Conservation (phyloP, 257 asterid species). For the Fraxinus quadrangulata region DNA sequence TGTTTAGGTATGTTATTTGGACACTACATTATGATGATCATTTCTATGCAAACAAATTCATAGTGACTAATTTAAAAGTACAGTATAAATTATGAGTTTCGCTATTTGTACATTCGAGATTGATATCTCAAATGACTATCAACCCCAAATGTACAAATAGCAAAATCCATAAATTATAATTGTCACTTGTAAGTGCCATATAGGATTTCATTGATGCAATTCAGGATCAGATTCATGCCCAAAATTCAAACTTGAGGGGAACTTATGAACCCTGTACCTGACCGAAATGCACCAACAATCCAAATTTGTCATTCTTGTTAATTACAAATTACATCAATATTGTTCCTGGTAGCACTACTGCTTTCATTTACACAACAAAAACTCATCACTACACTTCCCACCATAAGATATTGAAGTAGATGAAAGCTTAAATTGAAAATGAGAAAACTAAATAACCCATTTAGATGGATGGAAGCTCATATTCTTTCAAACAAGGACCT, state of each 20-base stretch:
- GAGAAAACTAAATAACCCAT: neutral
- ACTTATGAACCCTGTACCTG: neutral
- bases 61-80: neutral
- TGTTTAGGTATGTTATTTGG: neutral
- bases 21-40: neutral
- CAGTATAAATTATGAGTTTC: neutral
- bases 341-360: neutral
- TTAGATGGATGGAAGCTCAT: slow-evolving; percentile 49
- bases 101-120: too few relatives aligned
- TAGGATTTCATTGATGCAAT: neutral
- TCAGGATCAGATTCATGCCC: neutral
- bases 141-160: too few relatives aligned
- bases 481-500: slow-evolving; percentile 40
- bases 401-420: neutral
- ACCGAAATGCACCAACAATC: neutral
- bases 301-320: neutral
- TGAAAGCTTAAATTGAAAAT: neutral
- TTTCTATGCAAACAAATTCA: neutral
- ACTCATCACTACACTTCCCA: neutral
- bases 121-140: too few relatives aligned
- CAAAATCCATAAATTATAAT: too few relatives aligned
- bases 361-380: neutral
- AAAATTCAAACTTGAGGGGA: neutral
- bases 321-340: neutral
- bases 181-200: neutral